Evolutionary conservation across 2,329 filamentous ascomycete species (phyloP).

Genomic region (Colletotrichum scovillei): DNA sequence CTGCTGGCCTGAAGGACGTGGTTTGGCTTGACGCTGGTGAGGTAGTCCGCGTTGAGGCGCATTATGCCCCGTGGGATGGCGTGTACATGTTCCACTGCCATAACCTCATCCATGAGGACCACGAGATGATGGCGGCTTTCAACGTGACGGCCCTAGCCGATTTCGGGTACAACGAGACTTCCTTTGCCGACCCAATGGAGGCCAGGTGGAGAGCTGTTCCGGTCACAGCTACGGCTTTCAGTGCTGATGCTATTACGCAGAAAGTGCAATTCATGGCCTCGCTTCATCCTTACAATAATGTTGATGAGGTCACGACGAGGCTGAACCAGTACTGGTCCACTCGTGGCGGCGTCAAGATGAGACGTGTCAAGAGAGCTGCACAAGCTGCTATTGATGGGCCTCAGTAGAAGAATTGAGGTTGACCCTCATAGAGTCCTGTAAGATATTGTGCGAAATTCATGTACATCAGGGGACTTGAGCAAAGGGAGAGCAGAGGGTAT

Average conservation of each 20-base stretch:
- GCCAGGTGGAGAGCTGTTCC: constrained; percentile 43
- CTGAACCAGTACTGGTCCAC: constrained; percentile 13
- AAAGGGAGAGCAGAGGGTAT: background rate
- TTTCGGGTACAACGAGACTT: constrained; percentile 52
- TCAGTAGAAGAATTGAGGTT: background rate
- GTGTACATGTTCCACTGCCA: constrained; percentile 63
- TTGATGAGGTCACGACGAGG: background rate
- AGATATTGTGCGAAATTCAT: background rate
- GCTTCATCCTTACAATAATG: constrained; percentile 30
- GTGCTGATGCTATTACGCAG: constrained; percentile 1
- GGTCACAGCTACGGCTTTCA: constrained; percentile 2
- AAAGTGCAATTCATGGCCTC: constrained; percentile 28
- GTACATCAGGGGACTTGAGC: background rate
- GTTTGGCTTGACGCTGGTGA: constrained; percentile 65
- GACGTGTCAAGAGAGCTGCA: background rate
- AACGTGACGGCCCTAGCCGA: constrained; percentile 51
- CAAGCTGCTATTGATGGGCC: background rate
- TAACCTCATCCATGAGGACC: constrained; percentile 58
- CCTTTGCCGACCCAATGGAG: constrained; percentile 52
- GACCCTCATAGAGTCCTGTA: background rate
- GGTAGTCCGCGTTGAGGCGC: constrained; percentile 60
- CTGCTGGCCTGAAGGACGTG: constrained; percentile 66
- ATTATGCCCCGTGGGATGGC: constrained; percentile 65
- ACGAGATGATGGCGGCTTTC: constrained; percentile 60
- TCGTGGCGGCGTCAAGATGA: constrained; percentile 10